phyloP scores from a whole-genome alignment of 2,329 filamentous ascomycete species.

The Pseudocercospora fijiensis region DNA sequence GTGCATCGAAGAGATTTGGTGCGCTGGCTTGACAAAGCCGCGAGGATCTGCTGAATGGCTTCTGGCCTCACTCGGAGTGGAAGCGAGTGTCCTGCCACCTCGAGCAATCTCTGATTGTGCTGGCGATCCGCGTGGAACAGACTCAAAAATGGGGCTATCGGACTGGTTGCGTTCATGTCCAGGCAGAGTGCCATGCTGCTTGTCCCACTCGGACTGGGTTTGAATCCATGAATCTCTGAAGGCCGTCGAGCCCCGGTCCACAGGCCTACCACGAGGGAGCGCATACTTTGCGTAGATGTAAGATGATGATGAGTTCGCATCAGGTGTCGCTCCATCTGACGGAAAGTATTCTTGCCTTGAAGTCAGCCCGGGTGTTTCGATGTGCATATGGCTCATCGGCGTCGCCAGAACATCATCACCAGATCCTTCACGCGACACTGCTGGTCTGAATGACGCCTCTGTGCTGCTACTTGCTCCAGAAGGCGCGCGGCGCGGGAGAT shows the following conservation, averaged over 20 bases:
- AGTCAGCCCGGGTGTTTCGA: not conserved
- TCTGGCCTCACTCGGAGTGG: slow-evolving; percentile 24
- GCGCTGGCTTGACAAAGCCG: slow-evolving; percentile 8
- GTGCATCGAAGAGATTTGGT: slow-evolving; percentile 26
- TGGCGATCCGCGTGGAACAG: slow-evolving; percentile 10
- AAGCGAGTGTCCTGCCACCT: slow-evolving; percentile 19
- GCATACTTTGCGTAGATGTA: slow-evolving; percentile 85
- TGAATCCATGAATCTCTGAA: slow-evolving; percentile 53
- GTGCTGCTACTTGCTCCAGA: slow-evolving; percentile 34
- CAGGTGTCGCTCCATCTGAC: slow-evolving; percentile 15
- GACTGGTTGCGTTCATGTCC: slow-evolving; percentile 27
- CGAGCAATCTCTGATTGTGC: slow-evolving; percentile 20
- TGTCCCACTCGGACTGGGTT: slow-evolving; percentile 62
- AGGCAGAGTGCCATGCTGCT: slow-evolving; percentile 22
- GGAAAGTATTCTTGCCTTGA: not conserved
- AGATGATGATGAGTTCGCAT: slow-evolving; percentile 53
- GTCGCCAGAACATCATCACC: slow-evolving; percentile 31
- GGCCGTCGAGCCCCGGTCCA: slow-evolving; percentile 67
- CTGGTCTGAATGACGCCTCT: slow-evolving; percentile 25
- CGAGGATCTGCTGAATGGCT: slow-evolving; percentile 37
- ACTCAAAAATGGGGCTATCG: slow-evolving; percentile 17
- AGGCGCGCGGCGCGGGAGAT: slow-evolving; percentile 13
- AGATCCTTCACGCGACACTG: slow-evolving; percentile 42
- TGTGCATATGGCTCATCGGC: slow-evolving; percentile 3
- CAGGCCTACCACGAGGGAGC: slow-evolving; percentile 75